Evolutionary conservation across 306 rosid genomes (phyloP), one percentile per base, ranked within the genome.

Genomic region (Prunus fruticosa): DNA sequence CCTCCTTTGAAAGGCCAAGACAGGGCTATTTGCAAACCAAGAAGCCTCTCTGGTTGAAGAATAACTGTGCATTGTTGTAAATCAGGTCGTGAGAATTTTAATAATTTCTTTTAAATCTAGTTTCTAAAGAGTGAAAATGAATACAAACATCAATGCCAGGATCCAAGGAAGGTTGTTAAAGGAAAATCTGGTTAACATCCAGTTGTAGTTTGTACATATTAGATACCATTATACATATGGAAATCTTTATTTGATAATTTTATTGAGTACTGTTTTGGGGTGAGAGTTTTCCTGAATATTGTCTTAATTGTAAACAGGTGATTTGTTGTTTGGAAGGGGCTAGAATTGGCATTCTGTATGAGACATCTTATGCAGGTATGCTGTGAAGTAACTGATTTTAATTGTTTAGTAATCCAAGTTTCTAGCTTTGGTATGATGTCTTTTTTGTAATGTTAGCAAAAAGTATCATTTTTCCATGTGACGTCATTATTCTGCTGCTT

Each of bases 271-370:
- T 30, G 38, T 63, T 23, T 71, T 63, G 15, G 16, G 47, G 25
- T n/a, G 12, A 47, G 60, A 25, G 8, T 2, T 73, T 72, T 67
- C 45, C 52, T 47, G 52, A 64, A 68, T 25, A 38, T 60, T 34
- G 70, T 54, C 52, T 46, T 27, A 47, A 41, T 72, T 79, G 77
- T 67, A 79, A 66, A 78, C 93, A 95, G 99, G 88, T 92, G 72
- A 90, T 92, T 77, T 91, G 92, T 82, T 86, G 97, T 82, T 83
- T 95, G 92, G 99, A 92, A 88, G 99, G 90, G 22, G 83, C 97
- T 3, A 91, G 93, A 90, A 95, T 95, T 69, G 96, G 99, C 60
- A 87, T 89, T 76, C 97, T 89, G 27, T 95, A 88, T 81, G 96
- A 91, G 84, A 95, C 97, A 57, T 89, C 96, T 75, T 95, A 85